Conservation (phyloP, 164 flowering plant genomes). For the Chloranthus sessilifolius region DNA sequence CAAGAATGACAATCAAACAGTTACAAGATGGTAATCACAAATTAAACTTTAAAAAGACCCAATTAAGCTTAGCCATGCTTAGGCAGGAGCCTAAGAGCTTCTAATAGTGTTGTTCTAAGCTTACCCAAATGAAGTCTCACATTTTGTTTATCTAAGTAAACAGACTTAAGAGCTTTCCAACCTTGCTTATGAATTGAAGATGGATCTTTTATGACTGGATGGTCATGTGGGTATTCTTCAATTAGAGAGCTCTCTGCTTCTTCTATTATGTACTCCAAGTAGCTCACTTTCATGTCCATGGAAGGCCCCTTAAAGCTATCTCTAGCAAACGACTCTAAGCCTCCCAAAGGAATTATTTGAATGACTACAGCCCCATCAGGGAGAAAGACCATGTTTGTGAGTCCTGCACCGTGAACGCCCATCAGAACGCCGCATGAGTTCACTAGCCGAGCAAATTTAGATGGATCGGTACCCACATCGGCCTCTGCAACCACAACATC, state of each 20-base stretch:
- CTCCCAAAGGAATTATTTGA: conserved; percentile 31
- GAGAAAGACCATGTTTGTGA: conserved; percentile 31
- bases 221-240: conserved; percentile 14
- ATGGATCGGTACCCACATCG: background rate
- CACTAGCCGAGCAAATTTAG: conserved; percentile 10
- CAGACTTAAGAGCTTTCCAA: conserved; percentile 3
- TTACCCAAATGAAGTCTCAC: conserved; percentile 15
- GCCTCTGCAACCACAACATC: conserved; percentile 19
- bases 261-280: conserved; percentile 25
- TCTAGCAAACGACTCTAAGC: conserved; percentile 13
- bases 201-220: conserved; percentile 19
- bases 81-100: conserved; percentile 12
- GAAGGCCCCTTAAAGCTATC: conserved; percentile 19
- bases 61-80: too few species aligned
- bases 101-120: conserved; percentile 2
- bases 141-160: conserved; percentile 13
- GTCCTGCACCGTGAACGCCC: conserved; percentile 46
- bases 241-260: conserved; percentile 26
- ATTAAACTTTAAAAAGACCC: too few species aligned
- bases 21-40: too few species aligned
- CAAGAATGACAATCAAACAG: too few species aligned
- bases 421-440: conserved; percentile 30
- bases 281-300: conserved; percentile 20
- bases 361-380: conserved; percentile 23
- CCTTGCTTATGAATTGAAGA: conserved; percentile 5